Conservation (phyloP, 2,329 filamentous ascomycete genomes). For the Atkinsonella texensis region DNA sequence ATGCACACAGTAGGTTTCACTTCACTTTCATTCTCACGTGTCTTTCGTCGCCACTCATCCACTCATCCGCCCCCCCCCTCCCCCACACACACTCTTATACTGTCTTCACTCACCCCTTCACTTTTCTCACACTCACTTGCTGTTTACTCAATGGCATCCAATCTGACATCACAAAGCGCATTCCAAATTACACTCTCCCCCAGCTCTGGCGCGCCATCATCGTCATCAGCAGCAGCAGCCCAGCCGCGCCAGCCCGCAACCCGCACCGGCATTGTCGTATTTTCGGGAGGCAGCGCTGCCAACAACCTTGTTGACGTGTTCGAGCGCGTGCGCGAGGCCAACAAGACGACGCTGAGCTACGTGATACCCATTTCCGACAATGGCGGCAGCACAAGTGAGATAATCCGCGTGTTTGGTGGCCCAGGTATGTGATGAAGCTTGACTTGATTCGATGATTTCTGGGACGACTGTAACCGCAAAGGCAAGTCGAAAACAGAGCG, state of each 20-base stretch:
- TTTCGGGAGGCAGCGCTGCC: conserved; percentile 87
- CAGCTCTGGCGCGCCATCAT: background rate
- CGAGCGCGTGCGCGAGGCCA: conserved; percentile 50
- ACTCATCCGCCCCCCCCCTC: background rate
- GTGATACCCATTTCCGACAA: conserved; percentile 95
- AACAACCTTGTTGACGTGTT: conserved; percentile 93
- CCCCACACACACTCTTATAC: background rate
- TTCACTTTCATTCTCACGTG: no score
- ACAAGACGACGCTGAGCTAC: conserved; percentile 60
- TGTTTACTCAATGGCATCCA: background rate
- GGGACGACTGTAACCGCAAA: no score
- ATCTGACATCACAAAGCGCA: background rate
- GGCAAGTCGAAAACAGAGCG: background rate
- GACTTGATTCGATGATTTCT: background rate
- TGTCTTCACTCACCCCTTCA: background rate
- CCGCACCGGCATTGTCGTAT: conserved; percentile 54
- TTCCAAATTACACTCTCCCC: background rate
- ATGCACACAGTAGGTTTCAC: no score
- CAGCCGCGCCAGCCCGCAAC: background rate
- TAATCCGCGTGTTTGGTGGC: conserved; percentile 89
- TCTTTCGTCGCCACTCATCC: no score
- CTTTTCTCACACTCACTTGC: background rate
- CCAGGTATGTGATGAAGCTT: conserved; percentile 51
- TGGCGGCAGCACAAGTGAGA: conserved; percentile 83
- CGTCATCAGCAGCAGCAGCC: background rate